Conservation (phyloP, 2,329 filamentous ascomycete species). For the Calcarisporium arbuscula region DNA sequence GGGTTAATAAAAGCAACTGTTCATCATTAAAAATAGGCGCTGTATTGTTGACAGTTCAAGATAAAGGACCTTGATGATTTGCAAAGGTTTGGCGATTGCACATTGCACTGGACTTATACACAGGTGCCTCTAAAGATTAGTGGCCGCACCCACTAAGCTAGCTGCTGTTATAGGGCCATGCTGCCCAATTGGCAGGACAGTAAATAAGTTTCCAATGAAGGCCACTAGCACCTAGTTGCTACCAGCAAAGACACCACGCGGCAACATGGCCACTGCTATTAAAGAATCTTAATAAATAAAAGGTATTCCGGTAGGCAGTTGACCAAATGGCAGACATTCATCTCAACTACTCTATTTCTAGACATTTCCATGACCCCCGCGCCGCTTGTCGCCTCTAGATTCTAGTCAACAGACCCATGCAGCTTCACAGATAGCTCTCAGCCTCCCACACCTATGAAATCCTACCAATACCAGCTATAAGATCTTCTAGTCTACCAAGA, state of each 20-base stretch:
- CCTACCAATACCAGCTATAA: conserved; percentile 11
- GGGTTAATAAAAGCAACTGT: conserved; percentile 1
- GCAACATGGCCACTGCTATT: too few species aligned
- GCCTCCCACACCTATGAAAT: conserved; percentile 14
- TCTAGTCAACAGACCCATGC: too few species aligned
- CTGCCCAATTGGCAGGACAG: too few species aligned
- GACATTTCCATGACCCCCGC: conserved; percentile 18
- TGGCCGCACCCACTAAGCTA: too few species aligned
- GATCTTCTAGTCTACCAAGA: conserved; percentile 16
- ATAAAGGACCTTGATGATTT: conserved; percentile 26
- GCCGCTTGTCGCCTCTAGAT: conserved; percentile 16
- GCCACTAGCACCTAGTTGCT: too few species aligned
- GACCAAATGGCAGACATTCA: too few species aligned
- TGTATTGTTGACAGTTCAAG: conserved; percentile 20
- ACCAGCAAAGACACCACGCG: too few species aligned
- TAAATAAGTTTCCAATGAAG: neutral
- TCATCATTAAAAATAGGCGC: neutral
- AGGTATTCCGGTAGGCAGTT: too few species aligned
- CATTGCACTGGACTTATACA: conserved; percentile 22
- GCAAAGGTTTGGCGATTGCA: conserved; percentile 27
- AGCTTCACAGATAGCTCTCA: too few species aligned
- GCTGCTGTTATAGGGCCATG: too few species aligned
- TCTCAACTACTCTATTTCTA: conserved; percentile 14
- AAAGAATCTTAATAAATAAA: too few species aligned
- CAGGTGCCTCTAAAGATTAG: too few species aligned